Conservation (phyloP, 2,329 filamentous ascomycete genomes). For the Blumeriella jaapii region DNA sequence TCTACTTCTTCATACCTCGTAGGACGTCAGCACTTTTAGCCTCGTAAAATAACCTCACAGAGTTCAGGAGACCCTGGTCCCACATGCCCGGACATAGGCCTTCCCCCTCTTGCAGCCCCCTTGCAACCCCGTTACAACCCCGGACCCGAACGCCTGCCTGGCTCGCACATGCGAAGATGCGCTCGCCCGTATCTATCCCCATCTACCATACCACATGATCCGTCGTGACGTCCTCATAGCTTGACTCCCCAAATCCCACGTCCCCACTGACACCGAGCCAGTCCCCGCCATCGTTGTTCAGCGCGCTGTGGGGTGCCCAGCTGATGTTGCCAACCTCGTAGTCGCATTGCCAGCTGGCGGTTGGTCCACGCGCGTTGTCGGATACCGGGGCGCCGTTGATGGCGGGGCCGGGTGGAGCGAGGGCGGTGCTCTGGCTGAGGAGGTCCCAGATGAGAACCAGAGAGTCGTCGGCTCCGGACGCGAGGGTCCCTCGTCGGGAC, state of each 20-base stretch:
- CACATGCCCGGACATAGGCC: no score
- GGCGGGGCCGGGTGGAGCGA: slow-evolving; percentile 26
- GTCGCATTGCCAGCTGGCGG: slow-evolving; percentile 73
- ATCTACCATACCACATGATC: no score
- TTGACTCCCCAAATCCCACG: slow-evolving; percentile 63
- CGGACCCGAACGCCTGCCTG: no score
- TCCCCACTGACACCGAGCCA: slow-evolving; percentile 78
- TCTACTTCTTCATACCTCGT: no score
- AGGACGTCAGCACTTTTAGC: no score
- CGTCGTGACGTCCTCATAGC: slow-evolving; percentile 15
- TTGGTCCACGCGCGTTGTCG: slow-evolving; percentile 53
- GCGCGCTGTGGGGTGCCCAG: slow-evolving; percentile 64
- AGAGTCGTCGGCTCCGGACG: slow-evolving; percentile 84
- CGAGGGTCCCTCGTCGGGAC: slow-evolving; percentile 71
- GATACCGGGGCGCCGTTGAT: slow-evolving; percentile 39
- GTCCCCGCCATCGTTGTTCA: slow-evolving; percentile 60
- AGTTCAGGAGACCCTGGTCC: no score
- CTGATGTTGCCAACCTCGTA: slow-evolving; percentile 79
- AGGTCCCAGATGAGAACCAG: slow-evolving; percentile 92
- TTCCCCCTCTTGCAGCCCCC: no score
- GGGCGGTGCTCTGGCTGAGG: slow-evolving; percentile 42
- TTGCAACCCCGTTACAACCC: no score
- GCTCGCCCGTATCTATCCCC: no score
- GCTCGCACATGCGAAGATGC: no score
- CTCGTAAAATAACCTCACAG: no score